Base-by-base conservation (phyloP, 108 stramenopile genomes). In the Chaetoceros tenuissimus region DNA sequence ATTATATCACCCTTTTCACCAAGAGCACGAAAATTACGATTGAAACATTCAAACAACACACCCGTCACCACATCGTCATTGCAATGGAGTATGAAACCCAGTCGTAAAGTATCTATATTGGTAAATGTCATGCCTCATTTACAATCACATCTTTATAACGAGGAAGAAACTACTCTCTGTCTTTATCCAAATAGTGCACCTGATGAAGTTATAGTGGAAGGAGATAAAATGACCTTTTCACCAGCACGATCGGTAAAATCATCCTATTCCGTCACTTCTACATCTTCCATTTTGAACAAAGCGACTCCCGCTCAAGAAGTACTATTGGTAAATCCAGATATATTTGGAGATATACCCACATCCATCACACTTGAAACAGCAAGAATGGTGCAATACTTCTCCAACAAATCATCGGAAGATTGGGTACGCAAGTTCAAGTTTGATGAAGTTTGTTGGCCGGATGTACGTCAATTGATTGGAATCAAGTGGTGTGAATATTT, bases 321-420 rank as follows among this genome's bases (percentile, higher is more conserved):
- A 44, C 71, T 87, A 18, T 59, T 92, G 24, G 79, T 92, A 25
- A 92, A 87, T 62, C 89, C 89, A 0, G 57, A 79, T 29, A 82
- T 84, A 19, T 87, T 92, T 71, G 79, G 76, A 8, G 69, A 69
- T 52, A 74, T 92, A 57, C 72, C 77, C 1, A 64, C 67, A 1
- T 58, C 80, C 26, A 69, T 80, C 22, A 84, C 84, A 3, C 72
- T 84, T 56, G 86, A 92, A 61, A 84, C 82, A 21, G 84, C 86
- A 16, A 59, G 77, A 43, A 46, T 88, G 49, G 82, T 92, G 22
- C 70, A 77, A 10, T 68, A 84, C 58, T 73, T 84, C 44, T 76
- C 76, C 28, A 63, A 73, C 3, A 60, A 69, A 19, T 40, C 43
- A 0, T 48, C 50, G 24, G 78, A 81, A 49, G 80, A 81, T 45